Evolutionary conservation across 2,329 filamentous ascomycete species (phyloP).

Genomic region (Neonectria punicea): DNA sequence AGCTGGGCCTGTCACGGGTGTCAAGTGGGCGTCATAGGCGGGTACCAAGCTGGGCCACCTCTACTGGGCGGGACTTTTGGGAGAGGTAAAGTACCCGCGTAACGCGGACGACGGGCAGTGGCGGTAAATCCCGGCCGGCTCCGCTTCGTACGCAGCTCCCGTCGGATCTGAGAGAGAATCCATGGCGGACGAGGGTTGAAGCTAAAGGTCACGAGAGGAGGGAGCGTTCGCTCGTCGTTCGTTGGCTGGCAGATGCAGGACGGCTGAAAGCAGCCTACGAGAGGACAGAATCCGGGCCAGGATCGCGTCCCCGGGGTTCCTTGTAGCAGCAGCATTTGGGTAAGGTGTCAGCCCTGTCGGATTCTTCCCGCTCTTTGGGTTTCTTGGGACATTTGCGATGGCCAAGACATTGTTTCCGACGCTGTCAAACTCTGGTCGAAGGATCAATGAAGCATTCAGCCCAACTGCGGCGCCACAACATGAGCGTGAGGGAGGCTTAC

Average conservation of each 20-base stretch:
- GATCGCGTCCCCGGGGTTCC: slow-evolving; percentile 23
- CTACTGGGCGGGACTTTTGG: fast-evolving
- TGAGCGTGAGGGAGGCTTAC: neutral
- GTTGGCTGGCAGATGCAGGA: neutral
- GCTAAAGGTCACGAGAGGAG: neutral
- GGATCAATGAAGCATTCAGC: neutral
- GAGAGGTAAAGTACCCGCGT: slow-evolving; percentile 24
- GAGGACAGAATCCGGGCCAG: slow-evolving; percentile 28
- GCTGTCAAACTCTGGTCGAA: neutral
- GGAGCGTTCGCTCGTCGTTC: neutral
- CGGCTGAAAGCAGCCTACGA: slow-evolving; percentile 29
- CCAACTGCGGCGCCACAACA: neutral
- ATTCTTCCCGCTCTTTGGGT: neutral
- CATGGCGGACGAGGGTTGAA: slow-evolving; percentile 5
- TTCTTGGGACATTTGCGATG: neutral
- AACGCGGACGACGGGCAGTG: slow-evolving; percentile 18
- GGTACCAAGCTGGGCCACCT: slow-evolving; percentile 20
- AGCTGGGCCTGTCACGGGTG: neutral
- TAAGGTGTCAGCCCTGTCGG: slow-evolving; percentile 18
- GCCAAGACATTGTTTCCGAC: neutral
- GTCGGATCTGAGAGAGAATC: slow-evolving; percentile 26
- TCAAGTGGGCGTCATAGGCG: slow-evolving; percentile 16
- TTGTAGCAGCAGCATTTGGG: slow-evolving; percentile 6
- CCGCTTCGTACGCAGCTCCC: slow-evolving; percentile 28
- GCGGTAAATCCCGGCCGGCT: slow-evolving; percentile 41